phyloP scores from a whole-genome alignment of 495 filamentous ascomycete species.

The Zalerion maritima region DNA sequence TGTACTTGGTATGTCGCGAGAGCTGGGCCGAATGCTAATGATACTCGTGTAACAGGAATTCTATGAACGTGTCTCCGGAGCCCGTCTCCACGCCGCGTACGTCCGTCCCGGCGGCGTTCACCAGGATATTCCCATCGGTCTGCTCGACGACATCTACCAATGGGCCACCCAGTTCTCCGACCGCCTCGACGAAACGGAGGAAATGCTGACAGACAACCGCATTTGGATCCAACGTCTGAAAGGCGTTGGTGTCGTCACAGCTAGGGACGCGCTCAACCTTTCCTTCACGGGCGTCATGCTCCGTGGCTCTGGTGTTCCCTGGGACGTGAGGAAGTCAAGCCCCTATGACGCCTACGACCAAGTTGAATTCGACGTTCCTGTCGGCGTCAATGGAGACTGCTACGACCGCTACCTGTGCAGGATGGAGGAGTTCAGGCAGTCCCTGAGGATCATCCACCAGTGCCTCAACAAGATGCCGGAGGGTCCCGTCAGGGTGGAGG shows the following conservation, averaged over 20 bases:
- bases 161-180: slow-evolving; percentile 99
- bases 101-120: slow-evolving; percentile 94
- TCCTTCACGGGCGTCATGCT: slow-evolving; percentile 97
- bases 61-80: slow-evolving; percentile 97
- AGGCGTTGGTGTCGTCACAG: slow-evolving; percentile 80
- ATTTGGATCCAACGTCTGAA: slow-evolving; percentile 94
- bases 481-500: slow-evolving; percentile 85
- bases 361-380: slow-evolving; percentile 96
- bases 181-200: slow-evolving; percentile 97
- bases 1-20: slow-evolving; percentile 1
- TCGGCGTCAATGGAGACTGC: slow-evolving; percentile 94
- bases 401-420: slow-evolving; percentile 98
- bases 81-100: slow-evolving; percentile 95
- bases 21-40: neutral
- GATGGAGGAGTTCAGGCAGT: slow-evolving; percentile 99
- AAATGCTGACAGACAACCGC: slow-evolving; percentile 96
- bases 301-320: slow-evolving; percentile 90
- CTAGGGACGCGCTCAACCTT: slow-evolving; percentile 86
- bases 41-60: slow-evolving; percentile 60
- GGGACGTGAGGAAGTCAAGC: slow-evolving; percentile 88
- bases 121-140: slow-evolving; percentile 85
- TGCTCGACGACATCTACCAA: slow-evolving; percentile 98
- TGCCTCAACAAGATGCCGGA: slow-evolving; percentile 98
- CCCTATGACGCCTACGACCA: slow-evolving; percentile 96
- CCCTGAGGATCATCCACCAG: slow-evolving; percentile 94